Evolutionary conservation across 2,329 filamentous ascomycete species (phyloP).

Genomic region (Alternaria gaisen): DNA sequence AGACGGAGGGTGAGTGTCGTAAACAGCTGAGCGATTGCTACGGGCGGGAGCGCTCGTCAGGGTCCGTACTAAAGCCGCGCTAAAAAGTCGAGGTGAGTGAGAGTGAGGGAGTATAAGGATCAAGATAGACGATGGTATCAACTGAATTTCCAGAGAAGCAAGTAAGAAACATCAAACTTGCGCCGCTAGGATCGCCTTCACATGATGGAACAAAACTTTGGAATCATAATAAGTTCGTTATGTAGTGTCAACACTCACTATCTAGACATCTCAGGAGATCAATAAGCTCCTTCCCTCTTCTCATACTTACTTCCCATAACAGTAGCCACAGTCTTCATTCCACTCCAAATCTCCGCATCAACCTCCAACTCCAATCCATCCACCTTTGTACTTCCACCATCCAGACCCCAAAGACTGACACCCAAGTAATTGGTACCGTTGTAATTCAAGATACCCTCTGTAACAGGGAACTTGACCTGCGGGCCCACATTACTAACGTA

Average conservation of each 20-base stretch:
- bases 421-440: slow-evolving; percentile 74
- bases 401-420: slow-evolving; percentile 73
- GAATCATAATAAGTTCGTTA: neutral
- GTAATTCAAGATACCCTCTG: slow-evolving; percentile 77
- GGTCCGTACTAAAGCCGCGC: neutral
- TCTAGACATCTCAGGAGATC: neutral
- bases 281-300: slow-evolving; percentile 63
- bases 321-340: slow-evolving; percentile 56
- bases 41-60: neutral
- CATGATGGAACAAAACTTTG: neutral
- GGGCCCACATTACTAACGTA: slow-evolving; percentile 78
- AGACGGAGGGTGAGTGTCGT: too few species aligned
- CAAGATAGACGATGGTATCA: rapidly evolving
- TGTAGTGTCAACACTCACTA: neutral
- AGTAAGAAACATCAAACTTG: rapidly evolving
- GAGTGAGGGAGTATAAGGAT: too few species aligned
- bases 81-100: neutral
- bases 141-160: too few species aligned
- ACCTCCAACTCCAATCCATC: slow-evolving; percentile 62
- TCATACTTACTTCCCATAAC: slow-evolving; percentile 59
- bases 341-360: slow-evolving; percentile 62
- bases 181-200: rapidly evolving
- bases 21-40: too few species aligned
- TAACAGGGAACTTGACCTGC: slow-evolving; percentile 75
- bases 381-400: slow-evolving; percentile 65